A percentile compares a stretch with the other conserved stretches of the same genome.
These are phyloP conservation scores for Elsinoe ampelina DNA, from an alignment of 2,329 filamentous ascomycete species.

Conservation along the genomic window DNA sequence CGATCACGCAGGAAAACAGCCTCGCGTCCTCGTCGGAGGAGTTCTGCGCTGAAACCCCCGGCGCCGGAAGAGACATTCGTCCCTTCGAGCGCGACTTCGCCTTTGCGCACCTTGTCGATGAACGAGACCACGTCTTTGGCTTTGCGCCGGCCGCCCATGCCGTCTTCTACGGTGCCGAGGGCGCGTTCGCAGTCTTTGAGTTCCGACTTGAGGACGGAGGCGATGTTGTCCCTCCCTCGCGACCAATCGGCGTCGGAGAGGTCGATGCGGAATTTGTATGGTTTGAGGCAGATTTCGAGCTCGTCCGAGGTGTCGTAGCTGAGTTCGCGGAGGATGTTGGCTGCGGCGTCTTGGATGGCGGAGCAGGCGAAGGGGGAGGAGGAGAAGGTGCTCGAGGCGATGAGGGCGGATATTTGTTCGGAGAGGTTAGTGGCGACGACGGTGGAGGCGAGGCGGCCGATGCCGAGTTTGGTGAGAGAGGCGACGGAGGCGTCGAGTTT, in stretches of 20 bases:
- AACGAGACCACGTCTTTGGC: slow-evolving; percentile 83
- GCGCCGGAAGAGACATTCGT: slow-evolving; percentile 68
- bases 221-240: slow-evolving; percentile 73
- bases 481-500: slow-evolving; percentile 90
- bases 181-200: slow-evolving; percentile 75
- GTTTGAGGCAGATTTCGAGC: slow-evolving; percentile 97
- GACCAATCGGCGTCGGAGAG: slow-evolving; percentile 85
- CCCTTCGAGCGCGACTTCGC: slow-evolving; percentile 75
- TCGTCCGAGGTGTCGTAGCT: slow-evolving; percentile 97
- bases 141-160: slow-evolving; percentile 73
- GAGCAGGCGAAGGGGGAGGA: slow-evolving; percentile 85
- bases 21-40: slow-evolving; percentile 80
- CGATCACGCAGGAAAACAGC: slow-evolving; percentile 90
- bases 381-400: slow-evolving; percentile 73
- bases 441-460: slow-evolving; percentile 83
- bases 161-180: slow-evolving; percentile 62
- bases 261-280: slow-evolving; percentile 96
- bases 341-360: slow-evolving; percentile 85
- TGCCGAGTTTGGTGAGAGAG: slow-evolving; percentile 83
- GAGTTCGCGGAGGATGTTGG: slow-evolving; percentile 81
- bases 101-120: slow-evolving; percentile 80
- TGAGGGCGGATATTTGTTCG: slow-evolving; percentile 67
- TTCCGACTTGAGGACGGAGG: slow-evolving; percentile 74
- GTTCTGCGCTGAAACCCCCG: slow-evolving; percentile 81
- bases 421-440: slow-evolving; percentile 86